Conservation (phyloP, 2,329 filamentous ascomycete species). For the Stachybotrys chartarum region DNA sequence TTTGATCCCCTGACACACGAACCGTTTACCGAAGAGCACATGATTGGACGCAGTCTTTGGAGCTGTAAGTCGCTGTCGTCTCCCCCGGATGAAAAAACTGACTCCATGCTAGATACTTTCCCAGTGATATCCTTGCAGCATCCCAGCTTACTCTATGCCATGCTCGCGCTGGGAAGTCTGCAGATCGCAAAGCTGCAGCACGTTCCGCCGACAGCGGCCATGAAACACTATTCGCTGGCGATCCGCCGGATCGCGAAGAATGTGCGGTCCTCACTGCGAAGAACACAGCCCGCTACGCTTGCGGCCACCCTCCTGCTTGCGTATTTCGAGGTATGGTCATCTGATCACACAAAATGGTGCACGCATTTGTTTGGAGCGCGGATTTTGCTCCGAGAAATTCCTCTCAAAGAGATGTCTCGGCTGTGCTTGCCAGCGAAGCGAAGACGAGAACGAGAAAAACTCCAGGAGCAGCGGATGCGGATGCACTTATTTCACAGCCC, state of each 20-base stretch:
- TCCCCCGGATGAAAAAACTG: conserved; percentile 7
- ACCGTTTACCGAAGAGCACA: conserved; percentile 54
- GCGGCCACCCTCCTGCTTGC: conserved; percentile 80
- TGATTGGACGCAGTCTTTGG: conserved; percentile 59
- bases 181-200: conserved; percentile 80
- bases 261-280: conserved; percentile 60
- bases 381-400: conserved; percentile 75
- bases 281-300: conserved; percentile 73
- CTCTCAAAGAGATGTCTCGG: conserved; percentile 66
- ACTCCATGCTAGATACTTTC: conserved; percentile 56
- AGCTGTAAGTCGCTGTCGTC: conserved; percentile 39
- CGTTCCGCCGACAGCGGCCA: conserved; percentile 67
- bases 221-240: conserved; percentile 87
- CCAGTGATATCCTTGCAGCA: conserved; percentile 78
- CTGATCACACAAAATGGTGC: conserved; percentile 93
- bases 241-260: conserved; percentile 71
- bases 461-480: conserved; percentile 17
- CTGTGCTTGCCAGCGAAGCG: conserved; percentile 60
- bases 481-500: not conserved
- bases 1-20: conserved; percentile 56
- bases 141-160: conserved; percentile 82
- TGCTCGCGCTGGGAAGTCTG: conserved; percentile 77
- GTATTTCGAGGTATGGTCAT: conserved; percentile 92
- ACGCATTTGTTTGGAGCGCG: conserved; percentile 82
- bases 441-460: conserved; percentile 21